Conservation (phyloP, 2,329 filamentous ascomycete genomes). For the Claviceps sp. region DNA sequence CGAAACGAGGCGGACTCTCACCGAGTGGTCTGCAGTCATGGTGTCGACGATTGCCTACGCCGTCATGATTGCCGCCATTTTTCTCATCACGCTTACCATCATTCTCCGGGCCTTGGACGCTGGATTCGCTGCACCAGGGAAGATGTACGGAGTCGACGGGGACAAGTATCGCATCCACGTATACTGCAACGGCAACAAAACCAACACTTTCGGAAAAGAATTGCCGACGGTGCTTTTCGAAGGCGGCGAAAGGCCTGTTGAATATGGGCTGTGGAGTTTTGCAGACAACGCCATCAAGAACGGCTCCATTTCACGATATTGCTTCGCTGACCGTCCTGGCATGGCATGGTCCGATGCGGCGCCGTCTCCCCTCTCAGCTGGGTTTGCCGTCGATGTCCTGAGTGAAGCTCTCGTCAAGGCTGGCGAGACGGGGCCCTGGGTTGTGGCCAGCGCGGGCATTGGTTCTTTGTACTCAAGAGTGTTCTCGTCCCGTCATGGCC, state of each 20-base stretch:
- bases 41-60: conserved; percentile 58
- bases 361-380: conserved; percentile 82
- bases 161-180: conserved; percentile 80
- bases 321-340: conserved; percentile 89
- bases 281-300: conserved; percentile 64
- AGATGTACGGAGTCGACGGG: conserved; percentile 67
- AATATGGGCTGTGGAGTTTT: conserved; percentile 67
- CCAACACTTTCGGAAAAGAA: conserved; percentile 34
- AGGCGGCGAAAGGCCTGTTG: conserved; percentile 66
- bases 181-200: conserved; percentile 62
- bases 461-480: conserved; percentile 84
- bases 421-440: conserved; percentile 78
- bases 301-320: conserved; percentile 76
- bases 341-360: conserved; percentile 81
- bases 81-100: conserved; percentile 69
- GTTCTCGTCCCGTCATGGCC: conserved; percentile 71
- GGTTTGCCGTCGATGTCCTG: conserved; percentile 80
- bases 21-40: conserved; percentile 75
- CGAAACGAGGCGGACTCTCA: conserved; percentile 68
- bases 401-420: conserved; percentile 72
- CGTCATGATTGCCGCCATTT: conserved; percentile 50
- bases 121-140: conserved; percentile 57
- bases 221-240: conserved; percentile 78
- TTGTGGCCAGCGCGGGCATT: conserved; percentile 74
- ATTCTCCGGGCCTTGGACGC: conserved; percentile 70